These are phyloP conservation scores for Talaromyces rugulosus DNA, from an alignment of 2,329 filamentous ascomycete genomes.

Conservation along the genomic window DNA sequence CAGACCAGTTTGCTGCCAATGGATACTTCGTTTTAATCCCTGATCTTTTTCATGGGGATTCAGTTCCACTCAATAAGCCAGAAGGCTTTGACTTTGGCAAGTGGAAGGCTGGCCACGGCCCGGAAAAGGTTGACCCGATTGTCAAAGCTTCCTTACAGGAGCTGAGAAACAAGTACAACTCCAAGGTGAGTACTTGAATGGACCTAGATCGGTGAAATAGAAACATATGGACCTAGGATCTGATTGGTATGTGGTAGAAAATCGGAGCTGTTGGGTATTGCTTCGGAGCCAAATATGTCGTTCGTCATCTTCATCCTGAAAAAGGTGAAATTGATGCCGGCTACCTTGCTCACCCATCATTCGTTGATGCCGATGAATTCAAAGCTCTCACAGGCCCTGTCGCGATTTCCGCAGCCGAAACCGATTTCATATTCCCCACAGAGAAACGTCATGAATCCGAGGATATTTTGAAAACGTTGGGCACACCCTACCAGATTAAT, in stretches of 20 bases:
- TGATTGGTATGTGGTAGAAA: constrained; percentile 13
- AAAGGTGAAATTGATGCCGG: constrained; percentile 59
- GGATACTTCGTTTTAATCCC: constrained; percentile 62
- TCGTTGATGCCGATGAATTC: constrained; percentile 63
- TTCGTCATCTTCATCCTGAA: constrained; percentile 57
- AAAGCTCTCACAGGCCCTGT: constrained; percentile 59
- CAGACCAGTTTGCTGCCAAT: constrained; percentile 66
- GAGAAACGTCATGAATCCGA: constrained; percentile 58
- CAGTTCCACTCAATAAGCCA: constrained; percentile 48
- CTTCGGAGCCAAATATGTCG: constrained; percentile 54
- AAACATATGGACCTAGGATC: neutral
- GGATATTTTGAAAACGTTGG: constrained; percentile 49
- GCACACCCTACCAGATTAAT: constrained; percentile 66
- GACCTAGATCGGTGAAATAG: neutral
- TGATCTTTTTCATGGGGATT: constrained; percentile 58
- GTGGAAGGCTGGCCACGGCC: constrained; percentile 38
- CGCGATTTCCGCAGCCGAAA: constrained; percentile 59
- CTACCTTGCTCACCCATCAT: constrained; percentile 69
- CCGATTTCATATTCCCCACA: constrained; percentile 52
- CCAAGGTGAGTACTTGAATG: constrained; percentile 17
- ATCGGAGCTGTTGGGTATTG: constrained; percentile 27
- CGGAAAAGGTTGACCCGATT: constrained; percentile 44
- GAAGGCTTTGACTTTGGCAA: constrained; percentile 43
- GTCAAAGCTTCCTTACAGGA: constrained; percentile 39
- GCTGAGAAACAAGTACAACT: constrained; percentile 19